Conservation (phyloP, 192 early-diverging fungal species). For the Linnemannia zychae region DNA sequence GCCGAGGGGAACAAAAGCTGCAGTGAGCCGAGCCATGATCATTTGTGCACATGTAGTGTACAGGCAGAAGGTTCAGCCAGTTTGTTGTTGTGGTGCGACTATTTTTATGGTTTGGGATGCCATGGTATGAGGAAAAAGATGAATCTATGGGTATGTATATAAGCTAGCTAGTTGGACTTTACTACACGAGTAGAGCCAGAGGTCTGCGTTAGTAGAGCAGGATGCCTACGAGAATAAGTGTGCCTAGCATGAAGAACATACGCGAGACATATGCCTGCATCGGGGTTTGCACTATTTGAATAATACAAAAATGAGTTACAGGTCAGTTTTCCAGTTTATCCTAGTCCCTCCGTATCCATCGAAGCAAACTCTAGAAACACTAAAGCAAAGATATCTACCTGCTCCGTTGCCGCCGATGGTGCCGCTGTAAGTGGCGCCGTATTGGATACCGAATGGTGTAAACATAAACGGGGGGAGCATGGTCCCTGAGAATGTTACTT, state of each 20-base stretch:
- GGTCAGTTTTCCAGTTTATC: neutral
- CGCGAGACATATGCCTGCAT: constrained; percentile 83
- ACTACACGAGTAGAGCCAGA: neutral
- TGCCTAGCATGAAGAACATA: constrained; percentile 85
- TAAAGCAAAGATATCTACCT: constrained; percentile 30
- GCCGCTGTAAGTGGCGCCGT: constrained; percentile 71
- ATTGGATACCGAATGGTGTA: constrained; percentile 77
- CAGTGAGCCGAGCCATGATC: neutral
- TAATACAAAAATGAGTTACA: neutral
- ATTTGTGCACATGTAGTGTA: neutral
- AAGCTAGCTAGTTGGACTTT: neutral
- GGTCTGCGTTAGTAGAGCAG: constrained; percentile 70
- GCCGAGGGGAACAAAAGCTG: neutral
- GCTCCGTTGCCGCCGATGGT: constrained; percentile 44
- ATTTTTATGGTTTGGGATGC: no score
- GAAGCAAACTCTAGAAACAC: constrained; percentile 6
- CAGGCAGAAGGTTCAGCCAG: neutral
- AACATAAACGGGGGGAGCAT: constrained; percentile 73
- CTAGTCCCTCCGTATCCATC: neutral
- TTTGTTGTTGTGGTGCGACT: neutral
- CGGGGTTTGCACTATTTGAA: constrained; percentile 46
- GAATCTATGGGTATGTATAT: no score
- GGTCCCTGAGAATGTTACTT: constrained; percentile 69
- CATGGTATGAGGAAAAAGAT: no score
- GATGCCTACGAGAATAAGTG: constrained; percentile 82